Evolutionary conservation across 2,329 filamentous ascomycete species (phyloP).

Genomic region (Xylariaceae sp.): DNA sequence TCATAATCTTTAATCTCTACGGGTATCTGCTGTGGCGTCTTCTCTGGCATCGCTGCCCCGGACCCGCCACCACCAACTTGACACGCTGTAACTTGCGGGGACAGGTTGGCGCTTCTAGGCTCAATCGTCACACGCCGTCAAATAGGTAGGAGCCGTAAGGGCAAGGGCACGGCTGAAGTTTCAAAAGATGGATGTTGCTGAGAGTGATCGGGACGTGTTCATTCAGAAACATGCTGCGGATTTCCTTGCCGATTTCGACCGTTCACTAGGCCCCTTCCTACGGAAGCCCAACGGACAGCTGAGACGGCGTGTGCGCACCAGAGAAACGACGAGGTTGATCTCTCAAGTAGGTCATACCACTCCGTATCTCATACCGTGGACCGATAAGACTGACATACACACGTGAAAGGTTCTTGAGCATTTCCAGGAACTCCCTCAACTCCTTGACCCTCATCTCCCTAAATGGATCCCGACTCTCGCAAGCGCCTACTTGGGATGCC

Average conservation of each 20-base stretch:
- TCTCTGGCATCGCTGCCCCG: not conserved
- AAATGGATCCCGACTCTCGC: conserved; percentile 69
- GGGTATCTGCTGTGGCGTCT: not conserved
- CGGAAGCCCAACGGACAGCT: conserved; percentile 46
- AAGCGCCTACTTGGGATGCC: conserved; percentile 66
- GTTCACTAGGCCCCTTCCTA: conserved; percentile 47
- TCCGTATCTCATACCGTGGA: not conserved
- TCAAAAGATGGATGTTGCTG: conserved; percentile 52
- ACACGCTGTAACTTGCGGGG: conserved; percentile 6
- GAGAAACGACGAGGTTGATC: conserved; percentile 46
- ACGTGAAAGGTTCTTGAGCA: conserved; percentile 61
- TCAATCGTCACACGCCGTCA: not conserved
- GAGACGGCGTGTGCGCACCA: conserved; percentile 45
- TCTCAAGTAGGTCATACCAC: conserved; percentile 35
- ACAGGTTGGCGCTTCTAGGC: not conserved
- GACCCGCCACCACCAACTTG: not conserved
- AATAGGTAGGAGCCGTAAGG: not conserved
- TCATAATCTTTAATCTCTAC: not conserved
- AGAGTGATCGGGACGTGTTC: conserved; percentile 56
- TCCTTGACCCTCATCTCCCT: conserved; percentile 79
- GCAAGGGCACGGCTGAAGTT: not conserved
- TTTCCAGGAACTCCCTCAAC: conserved; percentile 92
- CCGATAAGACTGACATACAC: too few species aligned
- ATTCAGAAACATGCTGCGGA: conserved; percentile 57
- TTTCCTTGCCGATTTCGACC: conserved; percentile 54